Evolutionary conservation across 768 basidiomycete species (phyloP), one percentile per base, ranked within the genome.

Genomic region (Suillus variegatus): DNA sequence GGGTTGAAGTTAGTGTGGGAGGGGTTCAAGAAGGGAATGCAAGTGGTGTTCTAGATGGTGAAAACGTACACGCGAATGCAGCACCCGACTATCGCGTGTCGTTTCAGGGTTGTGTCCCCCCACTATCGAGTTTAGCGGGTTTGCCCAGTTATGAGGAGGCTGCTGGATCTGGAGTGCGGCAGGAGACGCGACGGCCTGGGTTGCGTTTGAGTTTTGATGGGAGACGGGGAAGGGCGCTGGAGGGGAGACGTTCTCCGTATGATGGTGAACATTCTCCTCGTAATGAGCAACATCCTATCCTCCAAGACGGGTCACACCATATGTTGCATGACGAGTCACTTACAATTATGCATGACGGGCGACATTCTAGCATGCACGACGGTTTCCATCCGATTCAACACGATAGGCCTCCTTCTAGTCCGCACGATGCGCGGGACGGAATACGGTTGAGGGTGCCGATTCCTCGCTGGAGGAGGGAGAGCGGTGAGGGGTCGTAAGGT

Each of bases 91-190:
- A 99, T 76, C 84, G 84, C 22, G 84, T 93, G 55, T 94, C 96
- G 3, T 87, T 90, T 66, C 82, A 91, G 16, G 95, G 95, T 7
- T 97, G 95, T 6, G 89, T 96, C n/a, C 88, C 91, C 12, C 95
- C 97, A 18, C 76, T 95, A 72, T 83, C 83, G 71, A 90, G 91
- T 70, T 82, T 90, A 80, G 82, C 80, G 35, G 94, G 92, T 7
- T 73, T 97, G 69, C 96, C 96, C 56, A 92, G 88, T 46, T 99
- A 99, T 70, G 94, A 93, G 69, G 94, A 94, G 73, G 85, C 85
- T 13, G 72, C 74, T 58, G 61, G 71, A 66, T 51, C 36, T 52
- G 16, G 54, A 43, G 61, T 6, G 58, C 36, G n/a, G 16, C 32
- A 55, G 10, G 54, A 35, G 28, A 54, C 18, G 52, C 18, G 18